phyloP scores from a whole-genome alignment of 169 alveolate genomes.

The Plasmodium cynomolgi region DNA sequence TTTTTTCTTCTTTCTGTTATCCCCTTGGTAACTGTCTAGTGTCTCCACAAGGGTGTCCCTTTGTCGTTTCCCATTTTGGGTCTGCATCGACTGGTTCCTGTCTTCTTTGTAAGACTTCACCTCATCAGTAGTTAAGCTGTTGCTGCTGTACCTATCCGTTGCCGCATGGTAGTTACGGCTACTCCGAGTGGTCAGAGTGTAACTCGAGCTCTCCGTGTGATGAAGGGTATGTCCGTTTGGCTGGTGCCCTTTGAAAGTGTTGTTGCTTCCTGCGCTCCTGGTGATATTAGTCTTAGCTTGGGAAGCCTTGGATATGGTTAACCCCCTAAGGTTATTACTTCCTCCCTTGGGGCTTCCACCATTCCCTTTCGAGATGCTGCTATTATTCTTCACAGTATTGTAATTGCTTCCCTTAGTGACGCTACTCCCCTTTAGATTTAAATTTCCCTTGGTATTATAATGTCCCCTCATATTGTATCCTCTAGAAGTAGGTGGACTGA shows the following conservation, averaged over 20 bases:
- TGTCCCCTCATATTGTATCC: background rate
- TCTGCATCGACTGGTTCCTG: background rate
- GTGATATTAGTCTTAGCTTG: background rate
- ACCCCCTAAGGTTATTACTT: background rate
- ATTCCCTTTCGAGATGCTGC: background rate
- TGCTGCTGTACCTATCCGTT: background rate
- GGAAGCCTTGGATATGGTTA: background rate
- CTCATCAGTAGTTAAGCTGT: background rate
- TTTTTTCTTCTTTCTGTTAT: conserved; percentile 26
- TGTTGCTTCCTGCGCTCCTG: background rate
- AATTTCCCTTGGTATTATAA: background rate
- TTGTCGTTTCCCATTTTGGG: background rate
- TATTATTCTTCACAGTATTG: background rate
- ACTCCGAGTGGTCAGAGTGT: background rate
- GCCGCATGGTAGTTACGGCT: background rate
- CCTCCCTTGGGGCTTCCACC: background rate
- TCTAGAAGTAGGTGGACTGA: background rate
- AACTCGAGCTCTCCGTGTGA: background rate
- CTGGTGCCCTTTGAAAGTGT: background rate
- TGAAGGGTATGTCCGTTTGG: background rate
- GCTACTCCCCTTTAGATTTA: background rate
- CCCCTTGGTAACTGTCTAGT: background rate
- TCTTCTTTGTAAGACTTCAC: background rate
- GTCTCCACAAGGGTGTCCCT: background rate
- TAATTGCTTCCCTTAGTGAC: background rate